These are phyloP conservation scores for Pyrenophora seminiperda DNA, from an alignment of 2,329 filamentous ascomycete genomes.

Conservation along the genomic window DNA sequence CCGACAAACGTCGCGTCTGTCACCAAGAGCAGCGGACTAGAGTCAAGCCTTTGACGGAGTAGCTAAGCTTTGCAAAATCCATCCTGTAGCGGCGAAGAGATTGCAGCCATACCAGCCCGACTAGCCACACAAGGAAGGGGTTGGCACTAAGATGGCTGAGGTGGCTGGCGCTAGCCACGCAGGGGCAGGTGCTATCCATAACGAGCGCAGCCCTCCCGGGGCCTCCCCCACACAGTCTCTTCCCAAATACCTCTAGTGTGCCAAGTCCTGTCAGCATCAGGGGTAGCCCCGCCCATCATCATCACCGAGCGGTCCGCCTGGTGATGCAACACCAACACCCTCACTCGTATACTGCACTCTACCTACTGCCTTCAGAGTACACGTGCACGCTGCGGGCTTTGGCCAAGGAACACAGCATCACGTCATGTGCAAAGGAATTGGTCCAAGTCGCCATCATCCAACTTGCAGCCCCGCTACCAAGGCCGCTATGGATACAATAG, in stretches of 20 bases:
- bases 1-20: slow-evolving; percentile 8
- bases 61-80: slow-evolving; percentile 28
- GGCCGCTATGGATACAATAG: too few relatives aligned
- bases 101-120: slow-evolving; percentile 15
- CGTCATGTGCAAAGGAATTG: too few relatives aligned
- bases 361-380: too few relatives aligned
- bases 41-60: slow-evolving; percentile 23
- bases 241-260: slow-evolving; percentile 21
- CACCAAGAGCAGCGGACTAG: slow-evolving; percentile 7
- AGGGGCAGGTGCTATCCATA: too few relatives aligned
- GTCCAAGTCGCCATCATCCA: too few relatives aligned
- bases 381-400: too few relatives aligned
- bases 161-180: too few relatives aligned
- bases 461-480: too few relatives aligned
- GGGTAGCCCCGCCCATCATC: slow-evolving; percentile 5
- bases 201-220: too few relatives aligned
- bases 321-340: not conserved
- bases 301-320: not conserved
- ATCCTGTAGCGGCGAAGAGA: slow-evolving; percentile 11
- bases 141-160: not conserved
- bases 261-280: slow-evolving; percentile 12
- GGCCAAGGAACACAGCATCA: too few relatives aligned
- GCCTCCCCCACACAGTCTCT: slow-evolving; percentile 9
- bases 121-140: slow-evolving; percentile 12
- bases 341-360: too few relatives aligned